phyloP scores from a whole-genome alignment of 2,329 filamentous ascomycete genomes.

The Alternaria arborescens region DNA sequence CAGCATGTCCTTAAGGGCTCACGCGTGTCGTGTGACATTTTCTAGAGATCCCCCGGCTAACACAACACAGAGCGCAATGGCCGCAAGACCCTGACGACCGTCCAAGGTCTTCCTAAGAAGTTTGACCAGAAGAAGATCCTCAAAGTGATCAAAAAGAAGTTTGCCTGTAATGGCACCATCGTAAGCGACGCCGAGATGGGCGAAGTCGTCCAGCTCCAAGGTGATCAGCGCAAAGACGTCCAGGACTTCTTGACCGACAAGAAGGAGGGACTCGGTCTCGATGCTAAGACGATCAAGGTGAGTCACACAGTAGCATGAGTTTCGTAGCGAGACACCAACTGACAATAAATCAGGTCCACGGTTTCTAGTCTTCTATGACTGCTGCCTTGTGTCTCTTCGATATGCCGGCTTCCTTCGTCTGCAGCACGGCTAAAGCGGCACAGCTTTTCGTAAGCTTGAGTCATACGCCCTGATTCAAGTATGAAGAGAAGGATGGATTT shows the following conservation, averaged over 20 bases:
- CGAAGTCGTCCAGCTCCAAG: slow-evolving; percentile 99
- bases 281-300: slow-evolving; percentile 97
- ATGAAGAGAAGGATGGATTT: neutral
- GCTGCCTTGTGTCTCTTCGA: slow-evolving; percentile 1
- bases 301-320: slow-evolving; percentile 17
- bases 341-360: slow-evolving; percentile 39
- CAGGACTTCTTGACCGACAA: slow-evolving; percentile 97
- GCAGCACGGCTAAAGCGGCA: neutral
- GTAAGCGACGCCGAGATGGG: slow-evolving; percentile 96
- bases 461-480: slow-evolving; percentile 3
- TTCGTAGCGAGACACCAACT: slow-evolving; percentile 4
- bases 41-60: slow-evolving; percentile 49
- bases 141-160: slow-evolving; percentile 99
- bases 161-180: slow-evolving; percentile 99
- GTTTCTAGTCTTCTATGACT: slow-evolving; percentile 38
- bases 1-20: neutral
- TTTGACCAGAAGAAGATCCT: slow-evolving; percentile 99
- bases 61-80: slow-evolving; percentile 90
- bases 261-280: slow-evolving; percentile 91
- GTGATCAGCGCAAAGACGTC: slow-evolving; percentile 98
- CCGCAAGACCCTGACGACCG: slow-evolving; percentile 99
- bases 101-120: slow-evolving; percentile 98
- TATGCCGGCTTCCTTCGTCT: slow-evolving; percentile 2
- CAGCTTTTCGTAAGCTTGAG: slow-evolving; percentile 10
- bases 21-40: neutral